These are phyloP conservation scores for Phytophthora tentaculata DNA, from an alignment of 352 stramenopile species.

Conservation along the genomic window DNA sequence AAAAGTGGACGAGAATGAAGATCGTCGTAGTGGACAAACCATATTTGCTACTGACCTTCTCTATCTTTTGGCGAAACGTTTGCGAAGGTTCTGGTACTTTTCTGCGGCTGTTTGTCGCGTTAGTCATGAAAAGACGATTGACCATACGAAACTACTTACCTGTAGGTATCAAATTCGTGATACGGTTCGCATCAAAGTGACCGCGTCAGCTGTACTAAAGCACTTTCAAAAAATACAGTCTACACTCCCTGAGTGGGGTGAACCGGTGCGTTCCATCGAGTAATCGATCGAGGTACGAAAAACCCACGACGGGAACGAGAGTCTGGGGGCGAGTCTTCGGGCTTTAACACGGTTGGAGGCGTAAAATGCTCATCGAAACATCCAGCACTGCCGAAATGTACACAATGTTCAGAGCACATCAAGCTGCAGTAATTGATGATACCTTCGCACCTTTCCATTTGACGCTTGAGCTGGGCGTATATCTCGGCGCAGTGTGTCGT, in stretches of 20 bases:
- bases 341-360: conserved; percentile 50
- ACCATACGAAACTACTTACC: conserved; percentile 10
- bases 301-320: conserved; percentile 31
- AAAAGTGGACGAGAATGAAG: not conserved
- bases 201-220: not conserved
- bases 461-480: conserved; percentile 46
- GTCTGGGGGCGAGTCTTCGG: conserved; percentile 25
- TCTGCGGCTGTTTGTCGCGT: conserved; percentile 15
- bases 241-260: conserved; percentile 50
- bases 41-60: not conserved
- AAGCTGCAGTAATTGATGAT: conserved; percentile 1
- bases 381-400: conserved; percentile 29
- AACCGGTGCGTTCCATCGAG: conserved; percentile 49
- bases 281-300: conserved; percentile 38
- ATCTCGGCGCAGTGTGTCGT: conserved; percentile 38
- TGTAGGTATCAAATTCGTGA: not conserved
- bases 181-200: not conserved
- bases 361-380: conserved; percentile 66
- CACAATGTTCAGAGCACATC: not conserved
- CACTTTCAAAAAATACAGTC: not conserved
- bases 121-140: not conserved
- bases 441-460: conserved; percentile 46
- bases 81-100: conserved; percentile 31
- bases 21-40: not conserved
- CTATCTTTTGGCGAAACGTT: conserved; percentile 22